phyloP scores from a whole-genome alignment of 495 filamentous ascomycete species.

The Xylaria bambusicola region DNA sequence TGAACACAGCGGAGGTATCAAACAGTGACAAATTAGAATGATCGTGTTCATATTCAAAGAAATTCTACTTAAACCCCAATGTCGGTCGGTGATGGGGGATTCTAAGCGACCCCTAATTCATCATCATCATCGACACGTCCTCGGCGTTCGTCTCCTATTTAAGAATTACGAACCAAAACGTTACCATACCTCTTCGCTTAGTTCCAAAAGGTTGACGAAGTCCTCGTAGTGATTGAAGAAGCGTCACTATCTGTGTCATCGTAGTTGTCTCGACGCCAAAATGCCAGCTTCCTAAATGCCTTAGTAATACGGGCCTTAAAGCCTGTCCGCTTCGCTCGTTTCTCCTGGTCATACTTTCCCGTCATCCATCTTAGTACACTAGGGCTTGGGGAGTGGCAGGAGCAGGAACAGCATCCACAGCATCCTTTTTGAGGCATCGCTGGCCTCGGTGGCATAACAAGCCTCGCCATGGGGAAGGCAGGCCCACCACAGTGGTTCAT shows the following conservation, averaged over 20 bases:
- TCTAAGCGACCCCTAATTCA: not conserved
- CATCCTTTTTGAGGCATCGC: not conserved
- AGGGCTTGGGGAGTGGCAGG: not conserved
- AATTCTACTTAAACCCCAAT: no score
- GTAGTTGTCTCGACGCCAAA: conserved; percentile 17
- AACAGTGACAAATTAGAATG: no score
- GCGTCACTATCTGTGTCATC: conserved; percentile 10
- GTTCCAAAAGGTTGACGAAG: conserved; percentile 5
- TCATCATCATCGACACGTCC: no score
- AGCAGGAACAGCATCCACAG: conserved; percentile 7
- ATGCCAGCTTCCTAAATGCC: conserved; percentile 24
- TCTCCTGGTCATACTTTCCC: not conserved
- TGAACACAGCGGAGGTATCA: no score
- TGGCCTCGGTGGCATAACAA: not conserved
- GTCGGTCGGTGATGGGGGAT: no score
- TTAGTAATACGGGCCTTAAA: conserved; percentile 4
- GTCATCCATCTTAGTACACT: not conserved
- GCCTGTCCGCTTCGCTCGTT: not conserved
- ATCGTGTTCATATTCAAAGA: no score
- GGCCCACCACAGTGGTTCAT: not conserved
- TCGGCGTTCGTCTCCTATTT: no score
- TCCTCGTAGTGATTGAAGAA: not conserved
- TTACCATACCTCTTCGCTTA: no score
- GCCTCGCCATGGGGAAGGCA: not conserved
- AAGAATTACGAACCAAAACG: no score